Base-by-base conservation (phyloP, 257 asterid species). In the Solanum peruvianum region DNA sequence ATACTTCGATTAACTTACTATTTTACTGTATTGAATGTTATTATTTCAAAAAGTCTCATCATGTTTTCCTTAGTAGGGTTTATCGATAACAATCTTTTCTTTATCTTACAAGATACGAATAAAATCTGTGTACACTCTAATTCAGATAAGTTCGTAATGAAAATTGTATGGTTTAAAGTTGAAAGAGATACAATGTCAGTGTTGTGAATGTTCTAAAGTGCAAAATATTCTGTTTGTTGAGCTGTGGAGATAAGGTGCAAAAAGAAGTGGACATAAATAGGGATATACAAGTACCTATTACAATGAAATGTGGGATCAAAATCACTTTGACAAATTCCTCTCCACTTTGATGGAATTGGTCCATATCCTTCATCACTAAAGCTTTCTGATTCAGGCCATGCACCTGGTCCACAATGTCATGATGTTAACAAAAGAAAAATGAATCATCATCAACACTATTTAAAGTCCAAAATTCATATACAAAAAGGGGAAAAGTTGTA, bases 371-470 rank as follows among this genome's bases (percentile, higher is more conserved):
- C 92, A 83, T 94, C 98, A 44, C 92, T 90, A 67, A 96, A 96
- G 94, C 99, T 95, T 91, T 93, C 90, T 10, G 98, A 93, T 80
- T 93, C 97, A 7, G 98, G 97, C 99, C 99, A 96, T 23, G 85
- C 98, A 87, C 99, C 99, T 96, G 90, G 85, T 81, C 69, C 85
- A 81, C 85, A 81, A 47, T 27, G 69, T 49, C 85, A 49, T 49
- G 5, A 49, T 31, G 85, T 49, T 18, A 52, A 52, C 3, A 16
- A 31, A 80, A 47, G 37, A 81, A 81, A 18, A 81, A 52, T 18
- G n/a, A 29, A 81, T 27, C 67, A 45, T 80, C n/a, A 16, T 29
- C 31, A 6, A 47, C 44, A 18, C 85, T 29, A 18, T 64, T 47
- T 27, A 49, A 25, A 15, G 16, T 78, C 42, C 3, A 25, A 8